These are phyloP conservation scores for Hsuehochloa calcarea DNA, from an alignment of 176 grass and related monocot species.

Conservation along the genomic window DNA sequence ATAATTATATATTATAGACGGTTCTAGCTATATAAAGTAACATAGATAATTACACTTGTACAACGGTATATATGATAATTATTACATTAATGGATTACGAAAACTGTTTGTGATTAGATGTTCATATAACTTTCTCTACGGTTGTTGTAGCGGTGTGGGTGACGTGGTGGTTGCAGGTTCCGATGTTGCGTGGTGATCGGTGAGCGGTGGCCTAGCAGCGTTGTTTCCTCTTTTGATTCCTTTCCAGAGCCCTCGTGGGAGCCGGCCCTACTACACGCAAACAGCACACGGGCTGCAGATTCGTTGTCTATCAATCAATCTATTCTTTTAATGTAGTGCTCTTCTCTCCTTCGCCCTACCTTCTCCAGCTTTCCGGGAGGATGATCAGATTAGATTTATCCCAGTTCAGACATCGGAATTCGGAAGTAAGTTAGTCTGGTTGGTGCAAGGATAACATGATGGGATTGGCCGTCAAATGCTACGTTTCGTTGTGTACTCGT, in stretches of 20 bases:
- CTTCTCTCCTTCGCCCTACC: neutral
- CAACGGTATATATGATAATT: too few species aligned
- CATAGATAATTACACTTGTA: too few species aligned
- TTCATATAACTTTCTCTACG: too few species aligned
- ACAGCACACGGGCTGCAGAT: conserved; percentile 2
- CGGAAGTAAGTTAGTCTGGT: neutral
- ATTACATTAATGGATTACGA: too few species aligned
- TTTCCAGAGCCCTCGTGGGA: conserved; percentile 1
- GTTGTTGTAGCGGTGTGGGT: too few species aligned
- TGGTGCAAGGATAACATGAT: neutral
- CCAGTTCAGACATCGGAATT: neutral
- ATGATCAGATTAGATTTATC: neutral
- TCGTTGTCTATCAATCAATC: neutral
- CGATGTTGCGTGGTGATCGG: neutral
- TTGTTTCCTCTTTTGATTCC: neutral
- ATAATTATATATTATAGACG: too few species aligned
- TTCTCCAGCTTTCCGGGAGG: conserved; percentile 31
- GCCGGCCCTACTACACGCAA: neutral
- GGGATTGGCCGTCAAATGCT: neutral
- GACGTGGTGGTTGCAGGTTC: neutral
- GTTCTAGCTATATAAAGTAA: too few species aligned
- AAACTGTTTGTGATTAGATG: too few species aligned
- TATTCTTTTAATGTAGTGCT: neutral
- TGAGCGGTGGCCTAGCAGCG: neutral
- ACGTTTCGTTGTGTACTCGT: neutral